phyloP scores from a whole-genome alignment of 306 rosid genomes.

The Sicyos baderoa region DNA sequence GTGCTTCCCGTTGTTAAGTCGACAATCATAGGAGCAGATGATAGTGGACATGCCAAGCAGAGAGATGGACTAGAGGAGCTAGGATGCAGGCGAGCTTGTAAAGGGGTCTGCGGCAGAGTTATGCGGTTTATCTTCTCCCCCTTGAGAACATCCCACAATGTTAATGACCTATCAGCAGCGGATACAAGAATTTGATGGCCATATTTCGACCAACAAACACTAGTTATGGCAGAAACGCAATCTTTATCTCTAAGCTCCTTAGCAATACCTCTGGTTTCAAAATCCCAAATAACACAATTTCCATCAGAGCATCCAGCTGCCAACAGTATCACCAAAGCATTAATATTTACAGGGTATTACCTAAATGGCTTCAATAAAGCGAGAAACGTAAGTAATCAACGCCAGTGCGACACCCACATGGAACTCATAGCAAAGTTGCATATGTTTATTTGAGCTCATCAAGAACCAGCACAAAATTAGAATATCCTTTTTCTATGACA shows the following conservation, averaged over 20 bases:
- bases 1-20: conserved; percentile 65
- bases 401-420: background rate
- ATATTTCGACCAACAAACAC: conserved; percentile 66
- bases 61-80: conserved; percentile 74
- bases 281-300: conserved; percentile 90
- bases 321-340: conserved; percentile 24
- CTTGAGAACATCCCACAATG: conserved; percentile 70
- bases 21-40: conserved; percentile 86
- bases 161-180: conserved; percentile 80
- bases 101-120: conserved; percentile 64
- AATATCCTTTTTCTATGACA: background rate
- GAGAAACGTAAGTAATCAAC: background rate
- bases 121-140: conserved; percentile 58
- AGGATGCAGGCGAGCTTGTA: conserved; percentile 88
- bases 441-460: background rate
- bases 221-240: conserved; percentile 55
- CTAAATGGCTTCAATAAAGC: conserved; percentile 14
- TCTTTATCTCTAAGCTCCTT: conserved; percentile 75
- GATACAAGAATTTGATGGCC: conserved; percentile 72
- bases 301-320: conserved; percentile 97
- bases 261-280: conserved; percentile 86
- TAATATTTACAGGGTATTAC: conserved; percentile 15
- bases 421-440: background rate
- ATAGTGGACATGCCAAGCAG: conserved; percentile 91
- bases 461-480: background rate